Evolutionary conservation across 1,284 basidiomycete genomes (phyloP), one percentile per base, ranked within the genome.

Genomic region (Coniferiporia weirii): DNA sequence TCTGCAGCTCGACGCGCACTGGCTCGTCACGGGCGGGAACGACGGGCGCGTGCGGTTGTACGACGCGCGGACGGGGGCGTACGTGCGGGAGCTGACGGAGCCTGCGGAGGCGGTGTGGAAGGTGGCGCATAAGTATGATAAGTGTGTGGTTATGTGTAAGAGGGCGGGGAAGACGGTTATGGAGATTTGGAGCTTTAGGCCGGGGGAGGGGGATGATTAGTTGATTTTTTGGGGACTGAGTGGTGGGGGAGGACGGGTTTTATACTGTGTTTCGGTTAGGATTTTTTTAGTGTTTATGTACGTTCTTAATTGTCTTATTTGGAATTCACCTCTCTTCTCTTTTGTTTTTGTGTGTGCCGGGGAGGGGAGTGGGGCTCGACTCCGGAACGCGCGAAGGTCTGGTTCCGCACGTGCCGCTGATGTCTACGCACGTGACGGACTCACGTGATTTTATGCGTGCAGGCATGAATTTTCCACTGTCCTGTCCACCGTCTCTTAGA

Each of bases 1-100:
- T 20, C 78, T 98, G 12, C 95, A 98, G 72, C 91, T 95, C 67
- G 90, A 95, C 70, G 81, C 85, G 8, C 77, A 85, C 55, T 93
- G 91, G 73, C 76, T 91, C 57, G 82, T 90, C 46, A 89, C 87
- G 27, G 88, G 90, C 47, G 94, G 95, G 32, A 95, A 94, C 67
- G 96, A 98, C 68, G 96, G 96, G 3, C 78, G 88, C 6, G 94
- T 96, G 62, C 85, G 93, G 68, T 73, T 98, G 59, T 98, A 88
- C 79, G 91, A 93, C 69, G 80, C 85, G 32, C 69, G 71, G 63
- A 89, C 84, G 34, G 92, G 91, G 32, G 72, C 72, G 50, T 85
- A 82, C 68, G 82, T 95, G 63, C 78, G 93, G 59, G 91, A 94
- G 67, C 70, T 95, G 67, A 88, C 80, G 56, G 85, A 84, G 61